Conservation (phyloP, 768 basidiomycete genomes). For the Boletus eberwhitei region DNA sequence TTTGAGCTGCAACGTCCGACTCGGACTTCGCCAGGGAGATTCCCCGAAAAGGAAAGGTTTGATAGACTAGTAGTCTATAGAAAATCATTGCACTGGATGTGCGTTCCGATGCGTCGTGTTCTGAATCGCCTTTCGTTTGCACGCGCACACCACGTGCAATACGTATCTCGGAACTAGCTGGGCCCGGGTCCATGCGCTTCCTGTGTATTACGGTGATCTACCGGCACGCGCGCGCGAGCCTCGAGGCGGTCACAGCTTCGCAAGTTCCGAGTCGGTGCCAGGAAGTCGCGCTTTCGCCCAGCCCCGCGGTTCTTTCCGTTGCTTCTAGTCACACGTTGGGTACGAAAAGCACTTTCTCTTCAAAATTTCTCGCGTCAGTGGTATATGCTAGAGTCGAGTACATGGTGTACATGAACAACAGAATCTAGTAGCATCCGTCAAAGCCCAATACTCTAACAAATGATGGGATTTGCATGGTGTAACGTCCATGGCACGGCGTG, state of each 20-base stretch:
- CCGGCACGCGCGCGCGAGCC: too few relatives aligned
- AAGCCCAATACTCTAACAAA: slow-evolving; percentile 5
- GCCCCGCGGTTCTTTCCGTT: too few relatives aligned
- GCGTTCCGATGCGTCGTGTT: too few relatives aligned
- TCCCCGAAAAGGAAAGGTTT: not conserved
- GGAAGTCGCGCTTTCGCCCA: too few relatives aligned
- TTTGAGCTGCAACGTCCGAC: too few relatives aligned
- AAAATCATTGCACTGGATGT: too few relatives aligned
- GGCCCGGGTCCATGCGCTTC: not conserved
- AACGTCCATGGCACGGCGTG: slow-evolving; percentile 9
- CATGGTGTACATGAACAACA: not conserved
- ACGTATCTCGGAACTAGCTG: not conserved
- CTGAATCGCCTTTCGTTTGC: not conserved
- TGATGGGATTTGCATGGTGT: slow-evolving; percentile 9
- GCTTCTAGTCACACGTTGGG: too few relatives aligned
- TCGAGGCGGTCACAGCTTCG: too few relatives aligned
- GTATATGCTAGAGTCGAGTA: slow-evolving; percentile 5
- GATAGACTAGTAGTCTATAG: too few relatives aligned
- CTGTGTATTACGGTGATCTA: not conserved
- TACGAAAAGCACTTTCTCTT: not conserved
- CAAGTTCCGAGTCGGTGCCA: too few relatives aligned
- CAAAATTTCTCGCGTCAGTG: not conserved
- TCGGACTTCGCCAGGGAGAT: not conserved
- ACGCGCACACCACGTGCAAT: not conserved
- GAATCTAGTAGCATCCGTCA: not conserved